Conservation (phyloP, 805 yeast genomes). For the Hanseniaspora mollemarum region DNA sequence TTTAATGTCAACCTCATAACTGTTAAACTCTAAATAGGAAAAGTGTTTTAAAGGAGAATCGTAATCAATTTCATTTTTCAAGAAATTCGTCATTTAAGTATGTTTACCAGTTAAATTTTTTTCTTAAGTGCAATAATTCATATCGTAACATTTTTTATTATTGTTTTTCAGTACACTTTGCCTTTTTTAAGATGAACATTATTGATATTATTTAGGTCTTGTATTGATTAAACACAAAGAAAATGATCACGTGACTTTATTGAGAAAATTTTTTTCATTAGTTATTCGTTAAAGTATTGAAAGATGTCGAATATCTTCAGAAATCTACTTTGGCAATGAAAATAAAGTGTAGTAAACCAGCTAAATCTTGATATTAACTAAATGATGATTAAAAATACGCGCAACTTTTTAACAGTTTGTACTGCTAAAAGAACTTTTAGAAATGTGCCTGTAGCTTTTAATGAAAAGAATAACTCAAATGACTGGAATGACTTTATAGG, state of each 20-base stretch:
- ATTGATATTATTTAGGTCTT: not conserved
- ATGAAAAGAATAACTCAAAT: not conserved
- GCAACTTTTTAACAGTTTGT: not conserved
- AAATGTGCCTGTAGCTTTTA: not conserved
- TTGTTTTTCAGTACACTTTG: not conserved
- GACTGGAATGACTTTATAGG: slow-evolving; percentile 9
- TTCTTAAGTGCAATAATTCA: too few relatives aligned
- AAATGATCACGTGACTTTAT: too few relatives aligned
- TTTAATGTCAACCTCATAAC: not conserved
- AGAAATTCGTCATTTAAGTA: not conserved
- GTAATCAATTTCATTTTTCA: not conserved
- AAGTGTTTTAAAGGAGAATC: slow-evolving; percentile 8
- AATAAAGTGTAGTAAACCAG: too few relatives aligned
- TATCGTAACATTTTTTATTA: not conserved
- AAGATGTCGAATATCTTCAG: too few relatives aligned
- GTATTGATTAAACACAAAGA: not conserved
- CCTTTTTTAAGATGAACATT: too few relatives aligned
- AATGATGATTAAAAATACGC: slow-evolving; percentile 2
- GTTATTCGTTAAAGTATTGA: too few relatives aligned
- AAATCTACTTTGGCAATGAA: too few relatives aligned
- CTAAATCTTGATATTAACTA: not conserved
- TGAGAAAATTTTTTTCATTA: not conserved
- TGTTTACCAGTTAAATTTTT: too few relatives aligned
- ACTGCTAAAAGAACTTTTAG: slow-evolving; percentile 5
- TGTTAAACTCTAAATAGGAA: slow-evolving; percentile 6